These are phyloP conservation scores for Actinomucor elegans DNA, from an alignment of 371 early-diverging fungal genomes.

Conservation along the genomic window DNA sequence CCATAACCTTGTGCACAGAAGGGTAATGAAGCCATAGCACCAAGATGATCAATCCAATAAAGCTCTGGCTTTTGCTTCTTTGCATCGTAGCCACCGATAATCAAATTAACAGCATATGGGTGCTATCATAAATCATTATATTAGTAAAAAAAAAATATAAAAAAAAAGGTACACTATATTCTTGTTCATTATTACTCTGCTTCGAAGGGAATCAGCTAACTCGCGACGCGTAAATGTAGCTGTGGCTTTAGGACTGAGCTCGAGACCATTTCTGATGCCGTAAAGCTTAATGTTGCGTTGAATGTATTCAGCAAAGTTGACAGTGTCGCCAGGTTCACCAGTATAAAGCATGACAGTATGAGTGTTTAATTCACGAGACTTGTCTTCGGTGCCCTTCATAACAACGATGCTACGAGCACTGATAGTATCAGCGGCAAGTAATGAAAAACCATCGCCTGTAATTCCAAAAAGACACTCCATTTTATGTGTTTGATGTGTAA, in stretches of 20 bases:
- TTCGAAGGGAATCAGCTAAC: constrained; percentile 84
- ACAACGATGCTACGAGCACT: constrained; percentile 88
- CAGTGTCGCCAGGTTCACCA: constrained; percentile 95
- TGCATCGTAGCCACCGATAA: constrained; percentile 86
- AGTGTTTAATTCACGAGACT: constrained; percentile 79
- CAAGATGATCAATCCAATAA: constrained; percentile 94
- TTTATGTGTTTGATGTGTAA: constrained; percentile 4
- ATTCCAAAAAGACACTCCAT: constrained; percentile 95
- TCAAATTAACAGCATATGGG: constrained; percentile 88
- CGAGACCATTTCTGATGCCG: constrained; percentile 82
- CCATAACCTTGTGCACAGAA: constrained; percentile 95
- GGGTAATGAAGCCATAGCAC: constrained; percentile 75
- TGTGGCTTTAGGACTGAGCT: constrained; percentile 78
- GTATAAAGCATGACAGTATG: constrained; percentile 82
- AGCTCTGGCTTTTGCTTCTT: constrained; percentile 74
- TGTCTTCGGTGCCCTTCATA: constrained; percentile 90
- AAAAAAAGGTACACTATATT: neutral
- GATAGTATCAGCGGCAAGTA: constrained; percentile 84
- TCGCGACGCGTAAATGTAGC: constrained; percentile 86
- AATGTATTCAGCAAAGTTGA: constrained; percentile 94
- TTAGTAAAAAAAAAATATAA: neutral
- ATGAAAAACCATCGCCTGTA: constrained; percentile 91
- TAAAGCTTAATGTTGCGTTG: constrained; percentile 92
- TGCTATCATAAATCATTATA: constrained; percentile 43
- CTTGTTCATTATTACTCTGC: constrained; percentile 64